Evolutionary conservation across 345 rosid genomes (phyloP).

Genomic region (Nasturtium officinale): DNA sequence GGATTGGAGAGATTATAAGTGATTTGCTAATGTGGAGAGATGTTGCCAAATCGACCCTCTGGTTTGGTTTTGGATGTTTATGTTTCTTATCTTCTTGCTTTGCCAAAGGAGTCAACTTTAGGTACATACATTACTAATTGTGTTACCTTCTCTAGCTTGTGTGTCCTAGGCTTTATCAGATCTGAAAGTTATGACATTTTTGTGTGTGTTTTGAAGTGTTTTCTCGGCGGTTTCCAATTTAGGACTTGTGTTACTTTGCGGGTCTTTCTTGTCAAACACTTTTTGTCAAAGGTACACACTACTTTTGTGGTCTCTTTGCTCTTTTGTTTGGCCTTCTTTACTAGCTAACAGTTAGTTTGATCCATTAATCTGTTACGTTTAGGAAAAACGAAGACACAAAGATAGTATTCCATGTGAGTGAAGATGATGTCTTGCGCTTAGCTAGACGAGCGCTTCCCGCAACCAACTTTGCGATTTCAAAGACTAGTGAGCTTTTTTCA

Average conservation of each 20-base stretch:
- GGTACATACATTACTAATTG: constrained; percentile 42
- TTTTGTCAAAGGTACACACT: constrained; percentile 62
- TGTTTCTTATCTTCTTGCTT: constrained; percentile 79
- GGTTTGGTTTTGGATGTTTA: constrained; percentile 85
- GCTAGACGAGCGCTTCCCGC: constrained; percentile 75
- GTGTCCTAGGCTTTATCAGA: background rate
- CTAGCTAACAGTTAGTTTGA: background rate
- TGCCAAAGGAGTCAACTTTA: constrained; percentile 71
- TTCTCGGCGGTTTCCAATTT: constrained; percentile 72
- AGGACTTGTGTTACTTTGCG: constrained; percentile 78
- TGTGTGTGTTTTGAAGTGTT: constrained; percentile 53
- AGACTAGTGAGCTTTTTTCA: constrained; percentile 71
- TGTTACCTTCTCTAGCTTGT: background rate
- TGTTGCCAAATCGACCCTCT: constrained; percentile 78
- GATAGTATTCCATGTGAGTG: constrained; percentile 59
- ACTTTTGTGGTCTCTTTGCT: background rate
- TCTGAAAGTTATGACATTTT: constrained; percentile 12
- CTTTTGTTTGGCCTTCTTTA: background rate
- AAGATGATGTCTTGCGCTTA: constrained; percentile 67
- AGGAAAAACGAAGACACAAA: constrained; percentile 52
- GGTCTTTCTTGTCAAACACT: constrained; percentile 83
- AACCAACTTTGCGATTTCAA: constrained; percentile 70
- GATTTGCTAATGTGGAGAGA: constrained; percentile 89
- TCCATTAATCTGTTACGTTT: constrained; percentile 23
- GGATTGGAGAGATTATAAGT: constrained; percentile 53